Base-by-base conservation (phyloP, 2,329 filamentous ascomycete genomes). In the Aspergillus sp. region DNA sequence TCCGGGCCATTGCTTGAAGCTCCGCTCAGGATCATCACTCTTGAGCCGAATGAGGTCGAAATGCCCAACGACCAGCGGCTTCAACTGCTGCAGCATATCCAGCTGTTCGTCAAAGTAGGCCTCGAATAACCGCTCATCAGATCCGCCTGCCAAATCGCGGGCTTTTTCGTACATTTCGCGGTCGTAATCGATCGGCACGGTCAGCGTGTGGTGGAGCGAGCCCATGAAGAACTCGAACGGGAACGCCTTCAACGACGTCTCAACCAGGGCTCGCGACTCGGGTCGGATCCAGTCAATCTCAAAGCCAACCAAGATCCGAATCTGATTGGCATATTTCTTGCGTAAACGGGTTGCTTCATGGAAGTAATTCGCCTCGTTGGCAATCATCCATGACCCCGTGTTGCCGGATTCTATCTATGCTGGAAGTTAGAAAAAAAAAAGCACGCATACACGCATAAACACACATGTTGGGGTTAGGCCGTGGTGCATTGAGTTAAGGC, bases 201-300 rank as follows among this genome's bases (percentile, higher is more conserved):
- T 87, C 68, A 90, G 85, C 7, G 93, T 89, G 74, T 99, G 95
- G 76, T 99, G 95, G 48, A 98, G 83, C 1, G 90, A 96, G 57
- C 95, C 95, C 69, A 99, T 83, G 78, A 97, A 96, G 76, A 96
- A 90, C 76, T 98, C 93, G 60, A 96, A 83, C 9, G 77, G 75
- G 39, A 90, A 83, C 60, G 84, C 81, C 6, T 80, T 70, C 20
- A 88, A 77, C 3, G 91, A 82, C 11, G 73, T 65, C 34, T 77
- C 69, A 57, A 96, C 87, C 47, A 89, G 76, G 0, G 73, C 74
- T 65, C 87, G 85, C 3, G 83, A 85, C 3, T 80, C 81, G 0
- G 88, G 82, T 6, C 93, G 87, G 72, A 97, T 95, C 87, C 91
- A 99, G 72, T 99, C 95, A 53, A 86, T 85, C 75, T 99, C 95